Base-by-base conservation (phyloP, 192 early-diverging fungal species). In the Podila clonocystis region DNA sequence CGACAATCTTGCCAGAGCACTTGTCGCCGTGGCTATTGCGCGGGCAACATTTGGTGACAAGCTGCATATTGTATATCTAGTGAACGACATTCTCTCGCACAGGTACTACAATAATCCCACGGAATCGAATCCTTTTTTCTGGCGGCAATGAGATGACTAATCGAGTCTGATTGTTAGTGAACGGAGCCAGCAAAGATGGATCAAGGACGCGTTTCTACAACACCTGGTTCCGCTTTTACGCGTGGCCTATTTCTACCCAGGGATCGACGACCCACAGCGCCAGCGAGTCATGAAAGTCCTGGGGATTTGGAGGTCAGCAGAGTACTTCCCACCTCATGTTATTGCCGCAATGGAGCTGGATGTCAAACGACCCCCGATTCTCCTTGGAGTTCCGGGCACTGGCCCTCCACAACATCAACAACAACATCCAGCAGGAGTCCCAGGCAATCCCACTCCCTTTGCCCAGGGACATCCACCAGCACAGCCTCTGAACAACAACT, bases 71-170 rank as follows among this genome's bases (percentile, higher is more conserved):
- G 68, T 89, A 19, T 89, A 89, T 52, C 82, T 89, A 20, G 62
- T 84, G 28, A 89, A 89, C 62, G 87, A 89, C 57, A 73, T 89
- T 20, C 67, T 89, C 26, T 87, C 84, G 22, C 84, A 89, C 63
- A 83, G 85, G 87, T 86, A 82, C 58, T 17, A n/a, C 26, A 11
- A 19, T 28, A 13, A 57, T 17, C 15, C 60, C 36, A 26, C 17
- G 22, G 22, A 34, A 55, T 4, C 29, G 48, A 29, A 31, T 70
- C 8, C 4, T 28, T 12, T 34, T 26, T 26, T 5, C 22, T 28
- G 11, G 55, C 22, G 22, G 26, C 26, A 58, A 50, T 15, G 33
- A 41, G 19, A 24, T 30, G 22, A 48, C n/a, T 19, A 63, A 19
- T 29, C 9, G 52, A 55, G 1, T 55, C n/a, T 55, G 52, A n/a